Evolutionary conservation across 208 protist genomes (phyloP), one percentile per base, ranked within the genome.

Genomic region (Trypanosomatidae sp.): DNA sequence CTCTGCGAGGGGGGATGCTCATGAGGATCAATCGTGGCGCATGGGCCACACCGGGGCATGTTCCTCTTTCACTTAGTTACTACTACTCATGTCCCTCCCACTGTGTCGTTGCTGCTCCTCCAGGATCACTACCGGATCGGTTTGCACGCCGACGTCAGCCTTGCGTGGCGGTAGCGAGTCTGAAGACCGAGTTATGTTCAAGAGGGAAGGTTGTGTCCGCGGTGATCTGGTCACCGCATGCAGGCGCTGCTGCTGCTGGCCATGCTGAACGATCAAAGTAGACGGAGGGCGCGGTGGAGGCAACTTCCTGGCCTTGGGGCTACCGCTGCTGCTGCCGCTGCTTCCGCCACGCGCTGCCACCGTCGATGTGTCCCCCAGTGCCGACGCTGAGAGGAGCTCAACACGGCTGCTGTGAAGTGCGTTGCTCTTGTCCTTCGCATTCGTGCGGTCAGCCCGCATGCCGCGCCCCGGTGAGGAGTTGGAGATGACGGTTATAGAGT

Each of bases 61-160:
- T 13, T 30, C 43, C 64, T 53, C 43, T 44, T 59, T 28, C n/a
- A 47, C 62, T 22, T 36, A 22, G 17, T 13, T 50, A 28, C 62
- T 33, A 50, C 41, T 33, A 25, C 62, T 28, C 43, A 3, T 2
- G 49, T 10, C 41, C 25, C n/a, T n/a, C 43, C 64, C 15, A n/a
- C 39, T 12, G 28, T 68, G 28, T 28, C 7, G 64, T 17, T 52
- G 13, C 50, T 72, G 50, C 19, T 80, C 47, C n/a, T 84, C 76
- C 25, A 91, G 66, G 25, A 91, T 89, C 50, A 76, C 87, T 22
- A 91, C 84, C 13, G 86, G 83, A 49, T 93, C 86, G 8, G 89
- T 93, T 60, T 93, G 89, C 49, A 90, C 84, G 0, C 53, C 80
- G 1, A 66, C 76, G n/a, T 89, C 82, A 43, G 81, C 78, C 36